phyloP scores from a whole-genome alignment of 129 eudicot genomes.

The Heracleum sosnowskyi region DNA sequence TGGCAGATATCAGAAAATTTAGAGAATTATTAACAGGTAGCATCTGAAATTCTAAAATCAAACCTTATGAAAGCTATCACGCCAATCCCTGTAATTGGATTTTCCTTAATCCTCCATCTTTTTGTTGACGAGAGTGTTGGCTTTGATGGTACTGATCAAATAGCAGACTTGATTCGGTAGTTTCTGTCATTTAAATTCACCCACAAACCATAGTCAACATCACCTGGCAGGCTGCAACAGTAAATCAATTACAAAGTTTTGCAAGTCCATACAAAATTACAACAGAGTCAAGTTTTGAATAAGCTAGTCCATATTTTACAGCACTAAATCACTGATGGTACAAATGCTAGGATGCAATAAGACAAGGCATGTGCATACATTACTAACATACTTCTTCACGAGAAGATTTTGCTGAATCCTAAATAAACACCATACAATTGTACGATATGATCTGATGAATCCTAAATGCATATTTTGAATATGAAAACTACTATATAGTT shows the following conservation, averaged over 20 bases:
- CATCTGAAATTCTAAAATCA: not conserved
- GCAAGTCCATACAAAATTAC: not conserved
- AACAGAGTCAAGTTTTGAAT: not conserved
- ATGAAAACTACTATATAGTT: not conserved
- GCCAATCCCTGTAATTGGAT: not conserved
- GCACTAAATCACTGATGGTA: not conserved
- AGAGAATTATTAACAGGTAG: not conserved
- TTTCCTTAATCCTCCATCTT: not conserved
- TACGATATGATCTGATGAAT: not conserved
- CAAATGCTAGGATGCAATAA: not conserved
- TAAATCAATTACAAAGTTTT: not conserved
- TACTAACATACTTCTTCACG: not conserved
- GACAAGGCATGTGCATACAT: not conserved
- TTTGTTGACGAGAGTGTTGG: not conserved
- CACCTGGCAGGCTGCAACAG: not conserved
- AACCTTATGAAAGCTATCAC: conserved; percentile 5
- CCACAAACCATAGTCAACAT: not conserved
- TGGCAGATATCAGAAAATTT: not conserved
- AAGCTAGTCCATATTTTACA: not conserved
- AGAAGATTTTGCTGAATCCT: not conserved
- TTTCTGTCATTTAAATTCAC: not conserved
- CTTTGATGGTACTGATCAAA: not conserved
- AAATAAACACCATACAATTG: not conserved
- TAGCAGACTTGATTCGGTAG: not conserved
- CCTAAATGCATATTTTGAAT: not conserved